Percentiles rank a stretch among this genome's conserved stretches.
Evolutionary conservation across 2,329 filamentous ascomycete genomes (phyloP).

Genomic region (Hymenotorrendiella dingleyae): DNA sequence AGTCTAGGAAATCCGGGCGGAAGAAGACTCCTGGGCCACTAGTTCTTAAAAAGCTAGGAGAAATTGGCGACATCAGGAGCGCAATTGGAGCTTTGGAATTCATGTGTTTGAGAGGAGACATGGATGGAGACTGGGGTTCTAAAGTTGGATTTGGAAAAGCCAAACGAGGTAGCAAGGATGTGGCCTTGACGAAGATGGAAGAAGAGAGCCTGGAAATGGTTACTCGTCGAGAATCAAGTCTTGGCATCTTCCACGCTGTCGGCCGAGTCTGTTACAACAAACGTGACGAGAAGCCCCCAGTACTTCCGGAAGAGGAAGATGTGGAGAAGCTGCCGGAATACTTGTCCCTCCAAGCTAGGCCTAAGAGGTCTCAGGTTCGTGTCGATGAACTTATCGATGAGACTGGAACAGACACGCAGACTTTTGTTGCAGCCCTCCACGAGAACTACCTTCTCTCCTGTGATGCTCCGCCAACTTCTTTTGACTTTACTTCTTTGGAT

Average conservation of each 20-base stretch:
- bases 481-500: constrained; percentile 60
- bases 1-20: constrained; percentile 71
- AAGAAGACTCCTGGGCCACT: constrained; percentile 69
- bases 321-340: constrained; percentile 55
- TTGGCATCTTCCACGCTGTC: constrained; percentile 94
- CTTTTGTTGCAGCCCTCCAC: constrained; percentile 83
- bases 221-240: constrained; percentile 78
- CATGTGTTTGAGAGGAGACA: constrained; percentile 75
- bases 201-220: constrained; percentile 73
- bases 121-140: constrained; percentile 68
- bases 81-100: constrained; percentile 93
- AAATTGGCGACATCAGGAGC: constrained; percentile 86
- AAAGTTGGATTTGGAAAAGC: constrained; percentile 62
- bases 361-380: constrained; percentile 57
- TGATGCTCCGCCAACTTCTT: constrained; percentile 45
- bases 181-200: constrained; percentile 68
- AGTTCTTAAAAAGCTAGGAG: constrained; percentile 73
- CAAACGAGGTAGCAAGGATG: constrained; percentile 55
- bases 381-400: constrained; percentile 83
- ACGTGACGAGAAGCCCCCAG: constrained; percentile 50
- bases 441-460: constrained; percentile 93
- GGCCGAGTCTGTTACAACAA: constrained; percentile 98
- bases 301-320: constrained; percentile 34
- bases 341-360: constrained; percentile 50
- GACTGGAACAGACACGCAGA: constrained; percentile 84